Evolutionary conservation across 495 filamentous ascomycete genomes (phyloP).

Genomic region (Monascus purpureus): DNA sequence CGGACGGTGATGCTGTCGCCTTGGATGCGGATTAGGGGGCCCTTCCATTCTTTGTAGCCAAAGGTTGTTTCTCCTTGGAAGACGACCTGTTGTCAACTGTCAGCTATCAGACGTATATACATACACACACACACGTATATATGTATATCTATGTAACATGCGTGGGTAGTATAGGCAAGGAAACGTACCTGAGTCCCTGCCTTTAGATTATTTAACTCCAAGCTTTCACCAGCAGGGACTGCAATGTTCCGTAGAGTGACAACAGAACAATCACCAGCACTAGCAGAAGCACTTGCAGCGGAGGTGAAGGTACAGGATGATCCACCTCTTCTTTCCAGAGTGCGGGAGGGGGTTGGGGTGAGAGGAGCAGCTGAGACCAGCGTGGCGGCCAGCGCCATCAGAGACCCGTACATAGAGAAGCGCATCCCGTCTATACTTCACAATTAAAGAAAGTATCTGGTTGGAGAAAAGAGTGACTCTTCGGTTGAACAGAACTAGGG

Average conservation of each 20-base stretch:
- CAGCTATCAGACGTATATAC: background rate
- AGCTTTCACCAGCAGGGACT: conserved; percentile 38
- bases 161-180: too few relatives aligned
- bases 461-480: background rate
- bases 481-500: background rate
- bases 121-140: too few relatives aligned
- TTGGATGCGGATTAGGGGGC: conserved; percentile 33
- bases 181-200: conserved; percentile 24
- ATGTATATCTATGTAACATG: too few relatives aligned
- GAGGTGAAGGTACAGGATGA: conserved; percentile 37
- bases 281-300: conserved; percentile 25
- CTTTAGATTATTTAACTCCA: conserved; percentile 35
- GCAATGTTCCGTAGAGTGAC: conserved; percentile 33
- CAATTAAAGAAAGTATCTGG: background rate
- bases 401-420: background rate
- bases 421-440: background rate
- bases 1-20: conserved; percentile 31
- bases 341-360: conserved; percentile 13
- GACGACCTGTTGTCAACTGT: conserved; percentile 22
- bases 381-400: conserved; percentile 6
- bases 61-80: conserved; percentile 39
- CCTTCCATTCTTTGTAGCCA: conserved; percentile 39
- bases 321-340: conserved; percentile 16
- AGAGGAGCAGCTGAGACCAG: conserved; percentile 12
- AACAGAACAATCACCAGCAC: conserved; percentile 35